These are phyloP conservation scores for Alternaria arbusti DNA, from an alignment of 2,329 filamentous ascomycete genomes.

Conservation along the genomic window DNA sequence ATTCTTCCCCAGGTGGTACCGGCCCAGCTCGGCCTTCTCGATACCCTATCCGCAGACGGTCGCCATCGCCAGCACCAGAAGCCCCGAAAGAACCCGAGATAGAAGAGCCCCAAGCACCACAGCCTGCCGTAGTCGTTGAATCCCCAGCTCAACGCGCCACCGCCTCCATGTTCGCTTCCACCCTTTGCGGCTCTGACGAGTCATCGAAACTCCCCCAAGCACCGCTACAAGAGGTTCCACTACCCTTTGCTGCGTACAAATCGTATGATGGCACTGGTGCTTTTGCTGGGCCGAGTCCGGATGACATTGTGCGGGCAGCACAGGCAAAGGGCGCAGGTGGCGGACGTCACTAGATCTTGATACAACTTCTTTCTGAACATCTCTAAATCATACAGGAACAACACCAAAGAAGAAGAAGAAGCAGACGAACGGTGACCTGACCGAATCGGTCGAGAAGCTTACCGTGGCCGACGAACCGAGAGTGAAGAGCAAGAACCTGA, in stretches of 20 bases:
- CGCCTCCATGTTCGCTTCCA: conserved; percentile 60
- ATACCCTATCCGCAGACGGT: conserved; percentile 41
- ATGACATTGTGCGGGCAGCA: conserved; percentile 85
- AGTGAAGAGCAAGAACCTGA: conserved; percentile 76
- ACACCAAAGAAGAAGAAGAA: conserved; percentile 38
- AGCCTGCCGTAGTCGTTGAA: conserved; percentile 30
- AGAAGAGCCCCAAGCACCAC: conserved; percentile 20
- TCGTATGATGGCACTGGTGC: conserved; percentile 59
- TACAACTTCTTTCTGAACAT: conserved; percentile 5
- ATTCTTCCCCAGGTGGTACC: background rate
- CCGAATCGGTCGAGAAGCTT: conserved; percentile 57
- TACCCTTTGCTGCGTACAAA: conserved; percentile 50
- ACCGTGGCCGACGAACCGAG: conserved; percentile 58
- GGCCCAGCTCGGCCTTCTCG: conserved; percentile 15
- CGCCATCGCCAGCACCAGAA: conserved; percentile 32
- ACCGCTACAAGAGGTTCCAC: conserved; percentile 29
- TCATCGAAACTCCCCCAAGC: background rate
- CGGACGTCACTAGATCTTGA: conserved; percentile 38
- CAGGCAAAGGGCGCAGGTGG: conserved; percentile 62
- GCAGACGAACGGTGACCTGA: conserved; percentile 42
- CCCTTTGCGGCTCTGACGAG: conserved; percentile 51
- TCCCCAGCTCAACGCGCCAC: conserved; percentile 51
- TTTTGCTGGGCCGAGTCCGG: conserved; percentile 87
- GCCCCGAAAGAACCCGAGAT: conserved; percentile 17
- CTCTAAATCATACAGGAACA: conserved; percentile 34